Evolutionary conservation across 2,329 filamentous ascomycete species (phyloP), one percentile per base, ranked within the genome.

Genomic region (Aureobasidium pullulans): DNA sequence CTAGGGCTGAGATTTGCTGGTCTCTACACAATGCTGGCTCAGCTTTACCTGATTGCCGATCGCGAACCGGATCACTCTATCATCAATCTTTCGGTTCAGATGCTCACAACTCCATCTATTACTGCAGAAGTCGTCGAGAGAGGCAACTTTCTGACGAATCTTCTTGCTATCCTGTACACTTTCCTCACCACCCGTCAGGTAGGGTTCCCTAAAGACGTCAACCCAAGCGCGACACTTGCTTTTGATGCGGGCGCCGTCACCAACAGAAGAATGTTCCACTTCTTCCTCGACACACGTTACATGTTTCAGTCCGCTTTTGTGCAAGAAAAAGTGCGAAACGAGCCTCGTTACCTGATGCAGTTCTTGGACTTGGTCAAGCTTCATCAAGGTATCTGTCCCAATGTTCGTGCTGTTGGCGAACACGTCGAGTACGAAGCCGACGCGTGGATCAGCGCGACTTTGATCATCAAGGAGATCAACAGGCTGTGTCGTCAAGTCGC

Each of bases 341-440:
- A 97, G 71, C 85, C 88, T 57, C 84, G 91, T 61, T 99, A 99
- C 68, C 81, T 96, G 59, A 80, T 95, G 71, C 95, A 99, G 69
- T 99, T 97, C 73, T 78, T 99, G 46, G 95, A 99, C 70, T 79
- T 99, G 15, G 90, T 96, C 64, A 96, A 96, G 72, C 81, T 99
- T 47, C 92, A 96, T 64, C 95, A 99, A 75, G 93, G 94, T 31
- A 96, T 99, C 59, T 96, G 93, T 66, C 94, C 94, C 1, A 99
- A 97, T 67, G 81, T 92, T 47, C 84, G 95, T 62, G 94, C 93
- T 2, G 84, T 96, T 23, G 91, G 92, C 15, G 94, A 97, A 69
- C 94, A 99, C 71, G 89, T 99, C 34, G 95, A 99, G 72, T 99
- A 97, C 69, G 94, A 99, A 73, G 95, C 92, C 1, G 95, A 99